A percentile compares a stretch with the other conserved stretches of the same genome.
These are phyloP conservation scores for Arxiozyma heterogenica DNA, from an alignment of 1,139 yeast species.

Conservation along the genomic window DNA sequence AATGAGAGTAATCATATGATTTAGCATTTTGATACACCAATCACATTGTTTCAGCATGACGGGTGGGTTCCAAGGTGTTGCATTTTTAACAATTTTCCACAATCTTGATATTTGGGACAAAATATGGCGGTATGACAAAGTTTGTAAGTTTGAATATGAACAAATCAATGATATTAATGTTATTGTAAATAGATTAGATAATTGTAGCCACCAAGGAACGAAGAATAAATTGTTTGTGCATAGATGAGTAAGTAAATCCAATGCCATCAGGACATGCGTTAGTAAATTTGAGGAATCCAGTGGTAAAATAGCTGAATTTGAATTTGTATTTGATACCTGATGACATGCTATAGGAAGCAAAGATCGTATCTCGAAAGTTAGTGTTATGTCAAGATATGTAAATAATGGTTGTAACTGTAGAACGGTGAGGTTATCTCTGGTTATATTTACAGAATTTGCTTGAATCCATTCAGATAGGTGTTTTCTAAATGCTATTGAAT, in stretches of 20 bases:
- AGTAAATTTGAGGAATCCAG: slow-evolving; percentile 35
- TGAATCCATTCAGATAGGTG: slow-evolving; percentile 17
- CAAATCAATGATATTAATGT: slow-evolving; percentile 41
- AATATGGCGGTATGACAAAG: slow-evolving; percentile 16
- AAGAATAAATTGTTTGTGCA: slow-evolving; percentile 33
- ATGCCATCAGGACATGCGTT: slow-evolving; percentile 33
- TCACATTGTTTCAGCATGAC: slow-evolving; percentile 54
- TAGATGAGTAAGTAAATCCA: slow-evolving; percentile 33
- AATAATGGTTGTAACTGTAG: slow-evolving; percentile 19
- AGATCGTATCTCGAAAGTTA: slow-evolving; percentile 22
- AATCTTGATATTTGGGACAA: slow-evolving; percentile 23
- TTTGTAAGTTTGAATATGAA: slow-evolving; percentile 35
- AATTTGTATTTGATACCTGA: not conserved
- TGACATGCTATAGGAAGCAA: slow-evolving; percentile 17
- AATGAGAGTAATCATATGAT: slow-evolving; percentile 42
- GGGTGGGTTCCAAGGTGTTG: slow-evolving; percentile 17
- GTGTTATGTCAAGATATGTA: slow-evolving; percentile 24
- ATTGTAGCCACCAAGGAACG: slow-evolving; percentile 49
- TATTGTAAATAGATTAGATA: slow-evolving; percentile 40
- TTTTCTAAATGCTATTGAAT: slow-evolving; percentile 8
- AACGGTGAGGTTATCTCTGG: not conserved
- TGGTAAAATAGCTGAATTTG: slow-evolving; percentile 27
- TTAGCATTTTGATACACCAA: slow-evolving; percentile 55
- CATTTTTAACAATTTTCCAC: slow-evolving; percentile 17
- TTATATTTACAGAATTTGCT: slow-evolving; percentile 5